Conservation (phyloP, 2,329 filamentous ascomycete species). For the Aspergillus eucalypticola region DNA sequence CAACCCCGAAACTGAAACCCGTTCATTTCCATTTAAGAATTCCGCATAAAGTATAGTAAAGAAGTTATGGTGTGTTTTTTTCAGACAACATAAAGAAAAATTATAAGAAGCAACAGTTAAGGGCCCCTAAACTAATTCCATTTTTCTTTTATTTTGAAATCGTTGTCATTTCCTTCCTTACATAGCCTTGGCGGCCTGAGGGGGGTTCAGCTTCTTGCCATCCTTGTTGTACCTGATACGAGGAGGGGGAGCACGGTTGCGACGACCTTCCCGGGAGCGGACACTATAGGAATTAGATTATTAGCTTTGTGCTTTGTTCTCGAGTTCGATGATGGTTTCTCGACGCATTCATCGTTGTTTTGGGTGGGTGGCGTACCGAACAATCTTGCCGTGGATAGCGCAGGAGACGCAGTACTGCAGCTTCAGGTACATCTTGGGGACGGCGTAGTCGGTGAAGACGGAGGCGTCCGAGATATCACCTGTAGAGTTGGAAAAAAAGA, state of each 20-base stretch:
- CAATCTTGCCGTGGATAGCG: slow-evolving; percentile 99
- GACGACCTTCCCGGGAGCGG: slow-evolving; percentile 92
- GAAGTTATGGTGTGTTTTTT: slow-evolving; percentile 13
- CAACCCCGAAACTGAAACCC: slow-evolving; percentile 27
- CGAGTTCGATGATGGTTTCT: neutral
- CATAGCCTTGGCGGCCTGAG: slow-evolving; percentile 69
- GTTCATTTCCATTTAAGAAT: slow-evolving; percentile 26
- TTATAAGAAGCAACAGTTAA: slow-evolving; percentile 36
- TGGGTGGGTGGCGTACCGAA: slow-evolving; percentile 72
- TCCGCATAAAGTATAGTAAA: slow-evolving; percentile 30
- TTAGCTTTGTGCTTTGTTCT: slow-evolving; percentile 17
- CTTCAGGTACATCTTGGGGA: slow-evolving; percentile 99
- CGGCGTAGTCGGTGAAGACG: slow-evolving; percentile 98
- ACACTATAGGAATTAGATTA: slow-evolving; percentile 63
- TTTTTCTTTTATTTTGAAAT: slow-evolving; percentile 28
- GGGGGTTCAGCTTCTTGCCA: slow-evolving; percentile 98
- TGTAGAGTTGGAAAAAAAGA: slow-evolving; percentile 43
- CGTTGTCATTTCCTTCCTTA: slow-evolving; percentile 35
- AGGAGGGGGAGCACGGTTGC: slow-evolving; percentile 97
- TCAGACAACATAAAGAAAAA: slow-evolving; percentile 26
- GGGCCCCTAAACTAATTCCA: slow-evolving; percentile 35
- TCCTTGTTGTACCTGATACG: slow-evolving; percentile 99
- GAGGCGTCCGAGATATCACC: slow-evolving; percentile 99
- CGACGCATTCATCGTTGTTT: neutral
- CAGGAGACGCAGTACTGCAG: slow-evolving; percentile 99